Evolutionary conservation across 148 eudicot species (phyloP).

Genomic region (Polygonum aviculare): DNA sequence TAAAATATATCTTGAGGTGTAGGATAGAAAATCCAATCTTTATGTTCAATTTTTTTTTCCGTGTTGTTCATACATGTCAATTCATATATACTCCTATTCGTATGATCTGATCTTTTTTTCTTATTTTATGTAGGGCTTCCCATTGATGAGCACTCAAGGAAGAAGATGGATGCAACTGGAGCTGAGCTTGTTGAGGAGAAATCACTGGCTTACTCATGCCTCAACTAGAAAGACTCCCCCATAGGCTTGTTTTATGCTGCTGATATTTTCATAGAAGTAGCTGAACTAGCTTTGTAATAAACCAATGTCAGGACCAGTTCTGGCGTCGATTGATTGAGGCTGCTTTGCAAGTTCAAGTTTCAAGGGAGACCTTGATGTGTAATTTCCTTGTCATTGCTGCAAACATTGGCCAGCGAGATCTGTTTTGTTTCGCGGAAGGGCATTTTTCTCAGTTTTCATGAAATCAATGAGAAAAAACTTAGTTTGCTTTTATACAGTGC

Average conservation of each 20-base stretch:
- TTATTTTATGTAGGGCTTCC: constrained; percentile 44
- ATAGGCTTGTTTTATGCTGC: not conserved
- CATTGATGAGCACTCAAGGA: constrained; percentile 76
- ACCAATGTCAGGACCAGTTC: constrained; percentile 22
- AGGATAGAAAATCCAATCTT: too few relatives aligned
- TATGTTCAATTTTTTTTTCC: too few relatives aligned
- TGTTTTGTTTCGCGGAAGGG: not conserved
- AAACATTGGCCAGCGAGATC: not conserved
- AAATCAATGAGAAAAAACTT: not conserved
- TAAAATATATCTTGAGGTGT: too few relatives aligned
- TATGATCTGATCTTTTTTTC: not conserved
- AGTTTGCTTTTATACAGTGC: not conserved
- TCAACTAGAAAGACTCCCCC: constrained; percentile 24
- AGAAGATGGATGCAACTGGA: constrained; percentile 88
- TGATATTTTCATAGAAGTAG: constrained; percentile 9
- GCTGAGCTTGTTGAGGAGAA: constrained; percentile 89
- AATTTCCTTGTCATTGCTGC: not conserved
- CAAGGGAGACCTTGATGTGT: not conserved
- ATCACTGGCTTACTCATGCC: constrained; percentile 87
- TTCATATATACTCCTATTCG: not conserved
- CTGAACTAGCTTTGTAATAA: constrained; percentile 42
- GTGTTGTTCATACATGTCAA: too few relatives aligned
- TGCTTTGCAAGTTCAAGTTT: constrained; percentile 1
- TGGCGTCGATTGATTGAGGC: constrained; percentile 9
- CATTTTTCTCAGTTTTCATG: not conserved